phyloP scores from a whole-genome alignment of 2,329 filamentous ascomycete species.

The Nannizzia gypsea region DNA sequence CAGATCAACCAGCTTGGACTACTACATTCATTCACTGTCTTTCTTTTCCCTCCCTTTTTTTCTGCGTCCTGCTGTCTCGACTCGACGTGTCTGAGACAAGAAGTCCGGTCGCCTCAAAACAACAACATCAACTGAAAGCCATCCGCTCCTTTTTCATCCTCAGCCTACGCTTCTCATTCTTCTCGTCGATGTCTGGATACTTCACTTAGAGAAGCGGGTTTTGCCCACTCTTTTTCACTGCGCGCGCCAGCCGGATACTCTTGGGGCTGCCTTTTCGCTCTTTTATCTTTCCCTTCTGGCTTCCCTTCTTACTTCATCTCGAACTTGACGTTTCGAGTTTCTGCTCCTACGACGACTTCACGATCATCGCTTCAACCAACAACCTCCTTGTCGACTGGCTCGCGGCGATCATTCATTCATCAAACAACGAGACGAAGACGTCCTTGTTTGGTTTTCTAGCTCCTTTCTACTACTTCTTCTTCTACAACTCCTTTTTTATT shows the following conservation, averaged over 20 bases:
- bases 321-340: conserved; percentile 17
- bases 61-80: neutral
- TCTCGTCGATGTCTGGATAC: conserved; percentile 7
- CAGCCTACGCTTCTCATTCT: neutral
- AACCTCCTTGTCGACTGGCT: conserved; percentile 14
- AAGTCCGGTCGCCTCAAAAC: too few species aligned
- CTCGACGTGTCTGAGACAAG: conserved; percentile 1
- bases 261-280: conserved; percentile 3
- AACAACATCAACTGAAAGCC: too few species aligned
- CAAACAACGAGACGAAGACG: neutral
- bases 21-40: neutral
- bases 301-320: conserved; percentile 5
- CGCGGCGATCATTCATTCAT: conserved; percentile 11
- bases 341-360: conserved; percentile 15
- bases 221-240: neutral
- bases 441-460: too few species aligned
- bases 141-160: too few species aligned
- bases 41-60: neutral
- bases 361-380: conserved; percentile 8
- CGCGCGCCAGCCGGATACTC: neutral
- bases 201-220: neutral
- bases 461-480: neutral
- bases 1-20: neutral
- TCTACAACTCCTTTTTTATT: too few species aligned
- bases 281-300: conserved; percentile 6